Evolutionary conservation across 441 rosid species (phyloP).

Genomic region (Mallotus repandus): DNA sequence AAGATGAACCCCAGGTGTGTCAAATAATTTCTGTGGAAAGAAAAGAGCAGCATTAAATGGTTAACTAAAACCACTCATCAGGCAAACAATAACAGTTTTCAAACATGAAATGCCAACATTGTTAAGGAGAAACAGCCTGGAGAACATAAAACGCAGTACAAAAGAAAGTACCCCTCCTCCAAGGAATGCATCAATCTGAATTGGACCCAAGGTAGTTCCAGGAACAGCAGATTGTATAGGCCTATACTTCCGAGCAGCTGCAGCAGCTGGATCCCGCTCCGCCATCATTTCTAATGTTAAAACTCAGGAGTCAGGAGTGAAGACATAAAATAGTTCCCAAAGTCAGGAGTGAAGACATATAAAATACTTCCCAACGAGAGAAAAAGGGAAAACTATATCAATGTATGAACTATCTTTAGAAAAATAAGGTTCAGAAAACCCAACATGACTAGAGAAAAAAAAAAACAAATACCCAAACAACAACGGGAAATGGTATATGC

Average conservation of each 20-base stretch:
- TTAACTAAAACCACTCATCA: neutral
- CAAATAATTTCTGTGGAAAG: constrained; percentile 66
- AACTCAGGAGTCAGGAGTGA: constrained; percentile 1
- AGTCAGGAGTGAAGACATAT: neutral
- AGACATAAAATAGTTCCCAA: neutral
- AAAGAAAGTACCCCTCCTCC: constrained; percentile 78
- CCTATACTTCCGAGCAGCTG: constrained; percentile 81
- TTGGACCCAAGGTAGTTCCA: constrained; percentile 95
- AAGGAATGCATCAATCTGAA: constrained; percentile 86
- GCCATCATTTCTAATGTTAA: constrained; percentile 64
- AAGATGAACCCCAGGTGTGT: constrained; percentile 96
- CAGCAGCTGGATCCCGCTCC: constrained; percentile 88
- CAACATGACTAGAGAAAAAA: neutral
- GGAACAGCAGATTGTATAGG: constrained; percentile 99
- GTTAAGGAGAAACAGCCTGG: neutral
- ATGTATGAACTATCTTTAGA: neutral
- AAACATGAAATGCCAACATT: neutral
- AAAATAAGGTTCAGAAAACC: neutral
- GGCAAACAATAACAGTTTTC: neutral
- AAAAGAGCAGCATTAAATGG: constrained; percentile 1
- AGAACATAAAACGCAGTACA: constrained; percentile 19
- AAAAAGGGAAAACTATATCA: neutral
- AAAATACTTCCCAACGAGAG: neutral
- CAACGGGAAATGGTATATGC: too few species aligned
- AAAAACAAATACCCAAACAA: neutral